A percentile compares a stretch with the other conserved stretches of the same genome.
These are phyloP conservation scores for Suhomyces faveliae DNA, from an alignment of 805 yeast species.

Conservation along the genomic window DNA sequence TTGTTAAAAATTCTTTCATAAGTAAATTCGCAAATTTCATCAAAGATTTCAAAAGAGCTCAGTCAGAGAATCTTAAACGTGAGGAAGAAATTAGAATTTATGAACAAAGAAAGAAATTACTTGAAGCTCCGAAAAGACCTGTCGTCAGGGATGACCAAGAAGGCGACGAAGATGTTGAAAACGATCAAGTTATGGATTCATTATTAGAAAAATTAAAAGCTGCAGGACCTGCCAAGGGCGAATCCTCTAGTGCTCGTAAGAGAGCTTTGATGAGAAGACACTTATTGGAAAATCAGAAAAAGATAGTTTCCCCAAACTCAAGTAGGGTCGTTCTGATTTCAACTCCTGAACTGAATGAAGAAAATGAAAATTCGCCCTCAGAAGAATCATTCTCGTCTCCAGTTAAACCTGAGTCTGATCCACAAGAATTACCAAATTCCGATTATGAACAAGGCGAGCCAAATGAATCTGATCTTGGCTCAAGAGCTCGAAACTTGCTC, in stretches of 20 bases:
- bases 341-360: constrained; percentile 2
- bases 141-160: constrained; percentile 22
- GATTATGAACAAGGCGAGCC: constrained; percentile 5
- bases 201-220: constrained; percentile 83
- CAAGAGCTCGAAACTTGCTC: constrained; percentile 62
- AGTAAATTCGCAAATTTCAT: constrained; percentile 60
- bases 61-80: constrained; percentile 58
- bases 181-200: constrained; percentile 72
- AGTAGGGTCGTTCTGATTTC: background rate
- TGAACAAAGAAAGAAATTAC: constrained; percentile 69
- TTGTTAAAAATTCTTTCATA: constrained; percentile 59
- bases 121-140: constrained; percentile 46
- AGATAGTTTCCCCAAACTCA: constrained; percentile 8
- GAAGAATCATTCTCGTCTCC: constrained; percentile 4
- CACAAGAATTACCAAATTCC: background rate
- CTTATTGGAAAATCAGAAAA: constrained; percentile 39
- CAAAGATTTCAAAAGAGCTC: constrained; percentile 61
- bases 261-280: constrained; percentile 74
- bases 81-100: constrained; percentile 71
- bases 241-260: constrained; percentile 76
- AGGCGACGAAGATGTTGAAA: constrained; percentile 38
- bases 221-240: constrained; percentile 76
- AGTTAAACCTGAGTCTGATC: constrained; percentile 1
- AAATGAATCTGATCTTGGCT: constrained; percentile 44
- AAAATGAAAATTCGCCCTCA: constrained; percentile 17